Evolutionary conservation across 108 stramenopile species (phyloP).

Genomic region (Epithemia pelagica): DNA sequence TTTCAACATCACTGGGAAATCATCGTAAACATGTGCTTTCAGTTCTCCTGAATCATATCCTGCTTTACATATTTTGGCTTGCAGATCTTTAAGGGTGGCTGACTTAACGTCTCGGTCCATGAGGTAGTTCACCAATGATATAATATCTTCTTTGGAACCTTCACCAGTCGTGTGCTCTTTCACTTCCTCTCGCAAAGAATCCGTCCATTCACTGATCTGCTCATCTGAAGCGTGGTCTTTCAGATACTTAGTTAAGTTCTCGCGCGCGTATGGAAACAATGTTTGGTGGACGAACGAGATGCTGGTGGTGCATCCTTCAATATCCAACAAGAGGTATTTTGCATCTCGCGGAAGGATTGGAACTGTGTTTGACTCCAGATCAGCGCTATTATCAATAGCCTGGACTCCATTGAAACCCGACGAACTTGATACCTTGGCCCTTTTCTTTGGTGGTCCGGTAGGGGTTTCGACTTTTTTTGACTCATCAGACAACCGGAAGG

Average conservation of each 20-base stretch:
- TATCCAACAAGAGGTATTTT: constrained; percentile 82
- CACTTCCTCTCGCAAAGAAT: constrained; percentile 26
- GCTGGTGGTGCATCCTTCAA: constrained; percentile 91
- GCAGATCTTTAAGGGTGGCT: constrained; percentile 62
- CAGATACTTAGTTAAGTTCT: constrained; percentile 37
- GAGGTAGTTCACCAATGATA: constrained; percentile 40
- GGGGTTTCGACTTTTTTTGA: constrained; percentile 1
- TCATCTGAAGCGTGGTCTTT: constrained; percentile 12
- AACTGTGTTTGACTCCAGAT: constrained; percentile 39
- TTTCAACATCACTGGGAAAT: constrained; percentile 63
- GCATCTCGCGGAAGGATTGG: constrained; percentile 68
- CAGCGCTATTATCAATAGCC: constrained; percentile 37
- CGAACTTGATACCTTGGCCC: constrained; percentile 10
- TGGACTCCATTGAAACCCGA: constrained; percentile 49
- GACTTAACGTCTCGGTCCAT: constrained; percentile 77
- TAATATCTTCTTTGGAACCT: constrained; percentile 13
- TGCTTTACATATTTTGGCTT: constrained; percentile 87
- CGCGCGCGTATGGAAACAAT: constrained; percentile 72
- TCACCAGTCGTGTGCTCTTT: constrained; percentile 22
- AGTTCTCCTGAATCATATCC: constrained; percentile 70
- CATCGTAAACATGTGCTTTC: constrained; percentile 73
- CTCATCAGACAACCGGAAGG: constrained; percentile 29
- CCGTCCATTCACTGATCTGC: constrained; percentile 3
- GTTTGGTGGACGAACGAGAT: constrained; percentile 90
- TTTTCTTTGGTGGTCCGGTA: constrained; percentile 24